Evolutionary conservation across 805 yeast species (phyloP).

Genomic region (Cyberlindnera nakhonratchasimensis): DNA sequence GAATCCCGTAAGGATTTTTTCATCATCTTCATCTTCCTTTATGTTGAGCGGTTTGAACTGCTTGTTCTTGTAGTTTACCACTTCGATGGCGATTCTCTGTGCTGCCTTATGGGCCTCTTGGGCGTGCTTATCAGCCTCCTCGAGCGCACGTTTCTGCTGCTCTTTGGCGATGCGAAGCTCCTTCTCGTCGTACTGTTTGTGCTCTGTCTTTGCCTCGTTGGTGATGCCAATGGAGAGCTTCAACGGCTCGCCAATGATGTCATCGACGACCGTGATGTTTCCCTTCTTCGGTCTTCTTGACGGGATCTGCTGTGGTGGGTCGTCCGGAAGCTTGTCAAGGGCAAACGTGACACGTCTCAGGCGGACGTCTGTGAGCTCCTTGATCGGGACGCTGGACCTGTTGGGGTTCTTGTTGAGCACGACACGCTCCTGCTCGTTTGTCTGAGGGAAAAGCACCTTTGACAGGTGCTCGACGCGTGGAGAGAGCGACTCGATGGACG

Average conservation of each 20-base stretch:
- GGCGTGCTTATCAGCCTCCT: slow-evolving; percentile 69
- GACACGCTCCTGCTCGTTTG: slow-evolving; percentile 29
- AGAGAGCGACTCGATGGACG: slow-evolving; percentile 17
- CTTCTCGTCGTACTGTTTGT: slow-evolving; percentile 27
- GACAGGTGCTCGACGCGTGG: slow-evolving; percentile 11
- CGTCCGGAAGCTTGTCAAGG: slow-evolving; percentile 63
- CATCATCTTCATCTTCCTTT: slow-evolving; percentile 27
- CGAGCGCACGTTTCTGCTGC: slow-evolving; percentile 47
- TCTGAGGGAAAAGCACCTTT: slow-evolving; percentile 3
- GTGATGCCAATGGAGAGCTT: slow-evolving; percentile 68
- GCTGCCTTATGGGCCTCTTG: slow-evolving; percentile 75
- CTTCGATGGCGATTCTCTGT: slow-evolving; percentile 65
- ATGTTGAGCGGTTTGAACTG: slow-evolving; percentile 17
- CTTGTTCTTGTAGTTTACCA: slow-evolving; percentile 39
- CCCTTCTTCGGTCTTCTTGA: slow-evolving; percentile 80
- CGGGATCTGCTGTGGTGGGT: slow-evolving; percentile 95
- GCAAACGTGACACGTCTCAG: slow-evolving; percentile 75
- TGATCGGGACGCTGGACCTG: slow-evolving; percentile 34
- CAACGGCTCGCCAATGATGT: slow-evolving; percentile 54
- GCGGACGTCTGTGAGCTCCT: slow-evolving; percentile 27
- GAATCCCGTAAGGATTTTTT: slow-evolving; percentile 18
- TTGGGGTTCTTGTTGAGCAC: slow-evolving; percentile 45
- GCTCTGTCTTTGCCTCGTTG: slow-evolving; percentile 34
- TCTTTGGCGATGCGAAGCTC: slow-evolving; percentile 58
- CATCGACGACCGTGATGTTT: slow-evolving; percentile 69